Conservation (phyloP, 1,284 basidiomycete species). For the Apiotrichum sp. region DNA sequence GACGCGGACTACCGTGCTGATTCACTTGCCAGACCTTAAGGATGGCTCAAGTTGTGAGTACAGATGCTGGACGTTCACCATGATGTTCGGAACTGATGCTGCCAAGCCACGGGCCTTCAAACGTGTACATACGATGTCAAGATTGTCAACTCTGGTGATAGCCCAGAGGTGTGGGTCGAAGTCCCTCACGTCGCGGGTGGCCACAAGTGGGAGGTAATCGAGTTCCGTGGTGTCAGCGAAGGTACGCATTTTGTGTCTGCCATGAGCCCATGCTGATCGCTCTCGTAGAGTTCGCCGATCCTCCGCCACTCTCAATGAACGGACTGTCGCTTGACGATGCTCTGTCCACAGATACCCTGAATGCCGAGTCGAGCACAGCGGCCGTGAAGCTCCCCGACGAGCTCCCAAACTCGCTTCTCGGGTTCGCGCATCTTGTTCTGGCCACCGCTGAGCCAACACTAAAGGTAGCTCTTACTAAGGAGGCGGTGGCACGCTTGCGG, state of each 20-base stretch:
- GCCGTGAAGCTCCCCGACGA: conserved; percentile 16
- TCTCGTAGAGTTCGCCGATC: conserved; percentile 62
- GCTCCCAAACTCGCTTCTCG: conserved; percentile 38
- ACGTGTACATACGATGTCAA: conserved; percentile 71
- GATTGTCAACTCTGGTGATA: conserved; percentile 48
- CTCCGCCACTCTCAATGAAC: conserved; percentile 50
- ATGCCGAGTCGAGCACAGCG: conserved; percentile 5
- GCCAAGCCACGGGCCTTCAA: conserved; percentile 60
- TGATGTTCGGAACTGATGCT: neutral
- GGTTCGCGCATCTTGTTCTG: conserved; percentile 45
- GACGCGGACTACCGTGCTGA: neutral
- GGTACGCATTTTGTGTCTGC: conserved; percentile 45
- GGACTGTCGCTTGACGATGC: conserved; percentile 13
- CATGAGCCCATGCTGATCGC: too few species aligned
- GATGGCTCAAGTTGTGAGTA: conserved; percentile 55
- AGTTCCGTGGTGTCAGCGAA: conserved; percentile 74
- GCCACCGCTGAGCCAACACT: conserved; percentile 40
- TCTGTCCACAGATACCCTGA: conserved; percentile 9
- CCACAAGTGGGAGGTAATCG: conserved; percentile 61
- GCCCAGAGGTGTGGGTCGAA: conserved; percentile 59
- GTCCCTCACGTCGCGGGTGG: conserved; percentile 51
- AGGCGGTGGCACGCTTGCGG: conserved; percentile 33
- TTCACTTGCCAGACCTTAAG: conserved; percentile 33
- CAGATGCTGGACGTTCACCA: conserved; percentile 51
- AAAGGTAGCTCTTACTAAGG: conserved; percentile 44